These are phyloP conservation scores for Thelonectria discophora DNA, from an alignment of 2,329 filamentous ascomycete genomes.

Conservation along the genomic window DNA sequence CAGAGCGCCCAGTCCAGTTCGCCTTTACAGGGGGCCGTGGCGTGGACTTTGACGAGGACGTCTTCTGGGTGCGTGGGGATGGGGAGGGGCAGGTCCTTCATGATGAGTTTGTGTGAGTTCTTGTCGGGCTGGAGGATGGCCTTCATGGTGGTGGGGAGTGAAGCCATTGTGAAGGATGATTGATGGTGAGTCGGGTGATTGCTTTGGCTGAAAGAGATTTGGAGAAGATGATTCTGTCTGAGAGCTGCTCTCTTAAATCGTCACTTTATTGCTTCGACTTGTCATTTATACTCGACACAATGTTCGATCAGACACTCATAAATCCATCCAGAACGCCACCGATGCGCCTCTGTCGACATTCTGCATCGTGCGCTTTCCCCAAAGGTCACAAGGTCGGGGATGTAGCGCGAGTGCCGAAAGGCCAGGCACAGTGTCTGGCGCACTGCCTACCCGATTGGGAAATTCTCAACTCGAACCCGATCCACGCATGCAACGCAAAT, in stretches of 20 bases:
- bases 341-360: not conserved
- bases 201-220: not conserved
- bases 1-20: conserved; percentile 45
- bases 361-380: not conserved
- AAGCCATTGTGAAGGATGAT: conserved; percentile 13
- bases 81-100: conserved; percentile 29
- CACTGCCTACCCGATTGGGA: conserved; percentile 18
- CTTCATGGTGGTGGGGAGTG: conserved; percentile 25
- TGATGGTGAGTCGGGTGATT: not conserved
- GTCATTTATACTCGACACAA: not conserved
- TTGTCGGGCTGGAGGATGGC: conserved; percentile 29
- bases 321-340: not conserved
- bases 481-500: not conserved
- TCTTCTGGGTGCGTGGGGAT: conserved; percentile 35
- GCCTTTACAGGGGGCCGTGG: conserved; percentile 45
- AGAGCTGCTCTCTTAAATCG: not conserved
- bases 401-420: not conserved
- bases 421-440: not conserved
- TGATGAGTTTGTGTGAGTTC: conserved; percentile 25
- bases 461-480: not conserved
- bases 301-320: not conserved
- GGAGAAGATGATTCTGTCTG: not conserved
- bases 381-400: not conserved
- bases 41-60: conserved; percentile 46
- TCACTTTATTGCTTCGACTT: not conserved